Conservation (phyloP, 2,329 filamentous ascomycete genomes). For the Raffaelea ambrosiae region DNA sequence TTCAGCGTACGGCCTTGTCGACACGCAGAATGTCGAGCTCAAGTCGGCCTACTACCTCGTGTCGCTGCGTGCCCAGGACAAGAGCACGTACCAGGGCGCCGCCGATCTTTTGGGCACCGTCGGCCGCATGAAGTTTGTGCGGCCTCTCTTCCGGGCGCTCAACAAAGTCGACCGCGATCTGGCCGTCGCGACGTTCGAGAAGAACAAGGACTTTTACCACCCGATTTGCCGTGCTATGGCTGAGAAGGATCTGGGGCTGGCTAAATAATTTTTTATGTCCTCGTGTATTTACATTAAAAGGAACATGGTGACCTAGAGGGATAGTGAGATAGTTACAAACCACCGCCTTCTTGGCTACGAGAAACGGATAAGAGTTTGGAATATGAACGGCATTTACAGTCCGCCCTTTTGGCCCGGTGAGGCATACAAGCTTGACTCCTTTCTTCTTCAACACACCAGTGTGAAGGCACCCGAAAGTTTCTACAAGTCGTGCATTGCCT, state of each 20-base stretch:
- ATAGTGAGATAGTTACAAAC: no score
- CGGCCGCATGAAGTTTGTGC: slow-evolving; percentile 94
- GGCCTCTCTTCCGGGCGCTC: slow-evolving; percentile 71
- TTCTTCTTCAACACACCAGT: no score
- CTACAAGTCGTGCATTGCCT: no score
- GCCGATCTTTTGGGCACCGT: slow-evolving; percentile 70
- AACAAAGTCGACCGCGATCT: slow-evolving; percentile 65
- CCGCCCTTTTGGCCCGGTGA: no score
- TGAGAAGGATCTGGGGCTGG: slow-evolving; percentile 65
- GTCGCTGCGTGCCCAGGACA: slow-evolving; percentile 65
- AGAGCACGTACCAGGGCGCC: slow-evolving; percentile 59
- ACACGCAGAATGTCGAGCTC: slow-evolving; percentile 81
- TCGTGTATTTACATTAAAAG: neutral
- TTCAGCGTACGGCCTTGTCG: slow-evolving; percentile 60
- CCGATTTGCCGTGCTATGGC: slow-evolving; percentile 84
- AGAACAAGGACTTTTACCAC: slow-evolving; percentile 88
- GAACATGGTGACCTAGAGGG: no score
- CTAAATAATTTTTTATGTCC: neutral
- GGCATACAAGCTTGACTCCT: no score
- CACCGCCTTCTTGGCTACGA: no score
- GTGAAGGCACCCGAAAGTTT: no score
- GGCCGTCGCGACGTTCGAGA: slow-evolving; percentile 75
- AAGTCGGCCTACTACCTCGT: slow-evolving; percentile 72
- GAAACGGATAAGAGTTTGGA: no score
- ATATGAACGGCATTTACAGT: no score